phyloP scores from a whole-genome alignment of 225 moss, liverwort and hornwort species.

The Pseudisothecium myosuroides region DNA sequence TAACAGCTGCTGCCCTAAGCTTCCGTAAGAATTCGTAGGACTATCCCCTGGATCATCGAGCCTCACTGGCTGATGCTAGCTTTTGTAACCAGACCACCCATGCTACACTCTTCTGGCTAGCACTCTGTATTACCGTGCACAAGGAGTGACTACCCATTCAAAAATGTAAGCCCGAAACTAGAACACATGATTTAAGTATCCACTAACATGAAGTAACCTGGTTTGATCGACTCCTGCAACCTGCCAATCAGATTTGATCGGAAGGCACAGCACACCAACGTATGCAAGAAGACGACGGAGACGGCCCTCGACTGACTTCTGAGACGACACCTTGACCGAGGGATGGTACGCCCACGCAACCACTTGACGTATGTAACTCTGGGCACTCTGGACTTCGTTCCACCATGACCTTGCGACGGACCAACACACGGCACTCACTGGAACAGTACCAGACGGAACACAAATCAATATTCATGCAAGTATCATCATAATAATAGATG shows the following conservation, averaged over 20 bases:
- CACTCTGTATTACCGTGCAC: slow-evolving; percentile 31
- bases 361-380: slow-evolving; percentile 71
- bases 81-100: slow-evolving; percentile 44
- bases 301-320: slow-evolving; percentile 73
- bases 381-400: slow-evolving; percentile 99
- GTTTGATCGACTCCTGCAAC: slow-evolving; percentile 51
- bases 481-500: slow-evolving; percentile 9
- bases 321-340: slow-evolving; percentile 72
- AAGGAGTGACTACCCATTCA: slow-evolving; percentile 40
- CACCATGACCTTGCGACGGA: slow-evolving; percentile 99
- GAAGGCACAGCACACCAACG: slow-evolving; percentile 64
- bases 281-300: slow-evolving; percentile 68
- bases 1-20: slow-evolving; percentile 43
- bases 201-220: slow-evolving; percentile 45
- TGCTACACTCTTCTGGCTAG: slow-evolving; percentile 38
- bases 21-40: slow-evolving; percentile 50
- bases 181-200: slow-evolving; percentile 45
- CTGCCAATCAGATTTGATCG: slow-evolving; percentile 71
- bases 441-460: slow-evolving; percentile 99
- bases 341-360: slow-evolving; percentile 68
- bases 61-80: slow-evolving; percentile 35
- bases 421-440: slow-evolving; percentile 99
- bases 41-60: slow-evolving; percentile 37
- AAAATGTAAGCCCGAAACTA: slow-evolving; percentile 36
- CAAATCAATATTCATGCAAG: slow-evolving; percentile 76